Percentiles rank a stretch among this genome's conserved stretches.
Conservation (phyloP, 805 yeast species). For the Saccharomyces jurei region DNA sequence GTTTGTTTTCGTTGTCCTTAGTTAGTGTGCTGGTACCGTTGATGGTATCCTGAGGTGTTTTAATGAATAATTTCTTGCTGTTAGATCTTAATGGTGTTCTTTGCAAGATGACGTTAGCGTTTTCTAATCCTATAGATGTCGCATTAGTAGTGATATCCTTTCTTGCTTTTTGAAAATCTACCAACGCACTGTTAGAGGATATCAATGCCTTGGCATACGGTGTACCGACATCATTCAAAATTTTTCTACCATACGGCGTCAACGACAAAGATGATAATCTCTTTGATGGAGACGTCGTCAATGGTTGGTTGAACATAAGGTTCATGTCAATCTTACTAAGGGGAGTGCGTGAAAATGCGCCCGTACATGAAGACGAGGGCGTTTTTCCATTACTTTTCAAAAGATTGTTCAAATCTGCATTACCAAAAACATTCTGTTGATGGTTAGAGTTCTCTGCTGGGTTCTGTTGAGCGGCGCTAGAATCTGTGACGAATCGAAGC, state of each 20-base stretch:
- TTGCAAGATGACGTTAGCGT: constrained; percentile 2
- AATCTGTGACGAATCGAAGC: constrained; percentile 23
- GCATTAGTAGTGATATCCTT: constrained; percentile 12
- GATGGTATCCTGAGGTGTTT: not conserved
- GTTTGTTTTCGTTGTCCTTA: constrained; percentile 9
- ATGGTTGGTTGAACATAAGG: constrained; percentile 24
- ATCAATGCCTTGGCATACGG: constrained; percentile 18
- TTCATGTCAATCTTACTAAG: constrained; percentile 27
- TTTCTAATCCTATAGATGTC: not conserved
- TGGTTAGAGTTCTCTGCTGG: constrained; percentile 1
- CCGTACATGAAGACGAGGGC: not conserved
- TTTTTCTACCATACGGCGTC: constrained; percentile 29
- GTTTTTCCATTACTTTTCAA: not conserved
- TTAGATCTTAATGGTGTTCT: constrained; percentile 8
- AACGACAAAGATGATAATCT: constrained; percentile 19
- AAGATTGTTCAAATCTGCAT: not conserved
- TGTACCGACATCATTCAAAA: constrained; percentile 27
- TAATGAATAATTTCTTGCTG: constrained; percentile 1
- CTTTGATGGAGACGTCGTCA: constrained; percentile 27
- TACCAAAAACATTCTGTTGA: not conserved
- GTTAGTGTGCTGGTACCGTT: not conserved
- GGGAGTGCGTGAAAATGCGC: constrained; percentile 19
- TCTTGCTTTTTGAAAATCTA: constrained; percentile 29
- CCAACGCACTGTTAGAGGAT: constrained; percentile 27
- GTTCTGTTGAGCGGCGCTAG: constrained; percentile 6